Base-by-base conservation (phyloP, 177 flowering plant species). In the Vitis hybrid region DNA sequence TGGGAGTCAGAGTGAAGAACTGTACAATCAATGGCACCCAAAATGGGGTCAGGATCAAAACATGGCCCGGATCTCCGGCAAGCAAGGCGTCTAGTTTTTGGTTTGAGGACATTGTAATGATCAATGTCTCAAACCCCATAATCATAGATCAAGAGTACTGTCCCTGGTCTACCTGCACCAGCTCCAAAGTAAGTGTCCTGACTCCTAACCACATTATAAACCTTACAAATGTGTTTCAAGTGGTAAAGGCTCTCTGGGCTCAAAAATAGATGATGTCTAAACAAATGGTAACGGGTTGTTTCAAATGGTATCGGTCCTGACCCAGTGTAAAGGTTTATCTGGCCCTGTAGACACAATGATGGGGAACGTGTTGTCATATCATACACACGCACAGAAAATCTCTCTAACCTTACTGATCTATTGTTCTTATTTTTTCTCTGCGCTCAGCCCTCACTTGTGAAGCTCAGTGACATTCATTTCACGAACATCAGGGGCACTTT, bases 131-230 rank as follows among this genome's bases (percentile, higher is more conserved):
- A 1, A 72, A 75, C 63, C 84, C 84, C 34, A 78, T 81, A 17
- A 68, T 81, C 32, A 73, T 78, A 9, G 81, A 81, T 73, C 83
- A 82, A 66, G 65, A 70, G 12, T 77, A 82, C 59, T 79, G 84
- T 54, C 74, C 78, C 2, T n/a, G 65, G 9, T 10, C 60, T 23
- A 5, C 32, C 54, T 82, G 77, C 70, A 57, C 17, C 45, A 56
- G 3, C 4, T 26, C 34, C 3, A 18, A 69, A 71, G 82, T 74
- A 66, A 14, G 3, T 40, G 5, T 6, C 3, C 12, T 15, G 8
- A 9, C 8, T 12, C 19, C 10, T 34, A 49, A 18, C n/a, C 6
- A 12, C 54, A 19, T 30, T 19, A 2, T n/a, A 26, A 26, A 26
- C 30, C 30, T 26, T 26, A 26, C 30, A 26, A 26, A 26, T 26